A percentile compares a stretch with the other conserved stretches of the same genome.
phyloP scores from a whole-genome alignment of 495 filamentous ascomycete species.

The Aspergillus coremiiformis region DNA sequence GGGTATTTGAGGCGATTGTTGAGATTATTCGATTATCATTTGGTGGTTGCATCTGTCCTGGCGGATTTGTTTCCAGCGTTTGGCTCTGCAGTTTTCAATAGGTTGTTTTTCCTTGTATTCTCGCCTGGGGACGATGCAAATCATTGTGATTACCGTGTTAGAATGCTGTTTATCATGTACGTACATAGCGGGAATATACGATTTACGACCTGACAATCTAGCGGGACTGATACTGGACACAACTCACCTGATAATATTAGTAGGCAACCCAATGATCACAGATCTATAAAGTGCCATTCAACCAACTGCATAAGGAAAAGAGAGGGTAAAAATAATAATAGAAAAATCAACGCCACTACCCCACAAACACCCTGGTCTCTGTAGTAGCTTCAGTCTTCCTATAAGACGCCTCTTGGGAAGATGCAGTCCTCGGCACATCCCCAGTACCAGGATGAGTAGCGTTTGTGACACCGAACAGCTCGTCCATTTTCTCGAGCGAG shows the following conservation, averaged over 20 bases:
- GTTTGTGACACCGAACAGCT: constrained; percentile 45
- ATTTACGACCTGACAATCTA: constrained; percentile 6
- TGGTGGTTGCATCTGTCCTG: not conserved
- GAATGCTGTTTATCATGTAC: constrained; percentile 2
- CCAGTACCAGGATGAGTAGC: constrained; percentile 15
- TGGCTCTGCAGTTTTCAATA: not conserved
- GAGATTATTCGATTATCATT: not conserved
- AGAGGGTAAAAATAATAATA: not conserved
- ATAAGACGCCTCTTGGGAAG: not conserved
- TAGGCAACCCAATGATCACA: too few species aligned
- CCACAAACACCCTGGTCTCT: constrained; percentile 10
- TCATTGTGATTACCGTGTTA: not conserved
- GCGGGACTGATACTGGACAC: not conserved
- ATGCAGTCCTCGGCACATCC: constrained; percentile 13
- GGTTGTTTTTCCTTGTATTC: not conserved
- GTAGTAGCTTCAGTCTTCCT: constrained; percentile 3
- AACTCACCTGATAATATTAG: too few species aligned
- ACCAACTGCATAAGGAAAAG: not conserved
- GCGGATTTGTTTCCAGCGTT: not conserved
- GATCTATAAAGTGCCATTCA: too few species aligned
- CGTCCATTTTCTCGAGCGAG: constrained; percentile 43
- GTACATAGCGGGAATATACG: constrained; percentile 8
- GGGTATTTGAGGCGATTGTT: not conserved
- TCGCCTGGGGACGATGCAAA: not conserved
- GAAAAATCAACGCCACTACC: not conserved